These are phyloP conservation scores for Xylaria sp. DNA, from an alignment of 2,329 filamentous ascomycete genomes.

Conservation along the genomic window DNA sequence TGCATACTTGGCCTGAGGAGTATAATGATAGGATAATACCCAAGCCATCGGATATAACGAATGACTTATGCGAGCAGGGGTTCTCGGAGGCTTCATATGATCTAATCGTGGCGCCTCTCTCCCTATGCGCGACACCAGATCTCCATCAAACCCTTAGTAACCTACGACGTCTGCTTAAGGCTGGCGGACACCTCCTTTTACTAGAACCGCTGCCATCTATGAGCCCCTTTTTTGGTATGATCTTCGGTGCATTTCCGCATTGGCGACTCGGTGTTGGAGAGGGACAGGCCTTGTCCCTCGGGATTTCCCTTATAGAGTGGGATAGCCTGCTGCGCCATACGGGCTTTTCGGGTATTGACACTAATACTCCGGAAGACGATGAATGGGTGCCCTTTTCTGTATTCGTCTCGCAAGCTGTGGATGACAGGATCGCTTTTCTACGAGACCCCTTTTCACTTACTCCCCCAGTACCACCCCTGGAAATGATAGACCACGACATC, in stretches of 20 bases:
- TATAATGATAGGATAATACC: not conserved
- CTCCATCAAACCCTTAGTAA: slow-evolving; percentile 34
- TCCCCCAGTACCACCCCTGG: not conserved
- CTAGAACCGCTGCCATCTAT: slow-evolving; percentile 42
- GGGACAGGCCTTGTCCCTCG: slow-evolving; percentile 15
- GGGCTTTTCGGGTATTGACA: slow-evolving; percentile 21
- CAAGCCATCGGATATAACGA: slow-evolving; percentile 14
- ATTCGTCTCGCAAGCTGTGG: slow-evolving; percentile 16
- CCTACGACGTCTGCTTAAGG: slow-evolving; percentile 42
- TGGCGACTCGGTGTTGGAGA: slow-evolving; percentile 36
- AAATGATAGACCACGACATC: slow-evolving; percentile 8
- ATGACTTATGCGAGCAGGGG: slow-evolving; percentile 35
- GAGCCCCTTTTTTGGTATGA: not conserved
- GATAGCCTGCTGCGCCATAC: not conserved
- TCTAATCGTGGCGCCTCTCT: slow-evolving; percentile 42
- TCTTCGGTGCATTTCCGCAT: slow-evolving; percentile 10
- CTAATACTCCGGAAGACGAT: slow-evolving; percentile 1
- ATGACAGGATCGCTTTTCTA: slow-evolving; percentile 15
- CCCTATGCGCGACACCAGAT: slow-evolving; percentile 42
- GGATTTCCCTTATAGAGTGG: slow-evolving; percentile 7
- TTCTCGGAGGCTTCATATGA: slow-evolving; percentile 40
- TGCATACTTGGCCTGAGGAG: not conserved
- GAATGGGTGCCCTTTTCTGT: slow-evolving; percentile 3
- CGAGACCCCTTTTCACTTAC: slow-evolving; percentile 6
- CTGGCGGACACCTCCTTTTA: slow-evolving; percentile 50